Conservation (phyloP, 1,284 basidiomycete species). For the Sphaerobolus stellatus region DNA sequence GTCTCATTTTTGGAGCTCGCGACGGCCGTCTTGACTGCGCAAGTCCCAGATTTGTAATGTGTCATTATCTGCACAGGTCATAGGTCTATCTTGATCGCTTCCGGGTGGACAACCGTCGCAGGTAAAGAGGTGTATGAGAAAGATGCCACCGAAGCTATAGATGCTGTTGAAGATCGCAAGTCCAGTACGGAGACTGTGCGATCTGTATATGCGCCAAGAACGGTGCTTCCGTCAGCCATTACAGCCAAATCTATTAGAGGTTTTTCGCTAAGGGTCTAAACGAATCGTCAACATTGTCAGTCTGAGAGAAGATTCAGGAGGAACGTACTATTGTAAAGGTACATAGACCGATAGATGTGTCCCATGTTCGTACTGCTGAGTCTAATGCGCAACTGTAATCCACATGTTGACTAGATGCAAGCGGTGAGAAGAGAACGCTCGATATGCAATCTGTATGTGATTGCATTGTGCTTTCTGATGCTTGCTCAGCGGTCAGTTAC, state of each 20-base stretch:
- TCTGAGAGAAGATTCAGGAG: not conserved
- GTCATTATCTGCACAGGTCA: slow-evolving; percentile 83
- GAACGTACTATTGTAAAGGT: slow-evolving; percentile 61
- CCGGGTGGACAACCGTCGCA: slow-evolving; percentile 64
- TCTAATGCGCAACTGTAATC: slow-evolving; percentile 76
- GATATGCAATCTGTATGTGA: slow-evolving; percentile 76
- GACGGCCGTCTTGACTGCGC: slow-evolving; percentile 64
- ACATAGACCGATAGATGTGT: slow-evolving; percentile 67
- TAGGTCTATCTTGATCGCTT: slow-evolving; percentile 60
- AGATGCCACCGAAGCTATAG: slow-evolving; percentile 38
- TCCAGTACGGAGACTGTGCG: slow-evolving; percentile 68
- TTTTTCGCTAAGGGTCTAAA: slow-evolving; percentile 63
- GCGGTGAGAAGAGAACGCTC: slow-evolving; percentile 50
- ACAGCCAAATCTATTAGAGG: slow-evolving; percentile 64
- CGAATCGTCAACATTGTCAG: not conserved
- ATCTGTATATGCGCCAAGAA: slow-evolving; percentile 65
- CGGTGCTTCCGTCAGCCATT: slow-evolving; percentile 40
- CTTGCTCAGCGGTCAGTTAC: too few relatives aligned
- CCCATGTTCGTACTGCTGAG: slow-evolving; percentile 75
- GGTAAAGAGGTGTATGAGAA: slow-evolving; percentile 75
- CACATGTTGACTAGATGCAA: slow-evolving; percentile 13
- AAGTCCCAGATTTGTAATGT: slow-evolving; percentile 86
- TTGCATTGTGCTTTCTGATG: slow-evolving; percentile 62
- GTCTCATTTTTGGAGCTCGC: slow-evolving; percentile 57
- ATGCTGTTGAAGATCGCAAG: slow-evolving; percentile 39